Percentiles rank a stretch among this genome's conserved stretches.
These are phyloP conservation scores for Stenogyne calaminthoides DNA, from an alignment of 305 asterid species.

Conservation along the genomic window DNA sequence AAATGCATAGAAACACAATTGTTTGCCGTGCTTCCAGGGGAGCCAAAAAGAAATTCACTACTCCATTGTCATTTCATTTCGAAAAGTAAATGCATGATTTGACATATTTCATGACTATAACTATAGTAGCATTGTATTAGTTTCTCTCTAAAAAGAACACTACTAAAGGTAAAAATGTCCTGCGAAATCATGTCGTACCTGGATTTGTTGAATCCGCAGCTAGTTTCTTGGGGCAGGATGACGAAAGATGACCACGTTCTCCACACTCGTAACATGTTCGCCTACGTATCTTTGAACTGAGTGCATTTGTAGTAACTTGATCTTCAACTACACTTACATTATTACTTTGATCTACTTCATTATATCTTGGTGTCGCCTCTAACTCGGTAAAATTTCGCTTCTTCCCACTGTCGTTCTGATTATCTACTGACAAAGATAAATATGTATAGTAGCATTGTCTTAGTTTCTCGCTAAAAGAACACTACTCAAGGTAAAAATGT, in stretches of 20 bases:
- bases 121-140: background rate
- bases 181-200: slow-evolving; percentile 30
- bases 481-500: slow-evolving; percentile 5
- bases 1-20: background rate
- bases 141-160: background rate
- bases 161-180: slow-evolving; percentile 2
- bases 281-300: slow-evolving; percentile 78
- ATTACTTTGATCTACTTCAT: slow-evolving; percentile 5
- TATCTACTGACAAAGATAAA: background rate
- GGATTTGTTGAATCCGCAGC: slow-evolving; percentile 42
- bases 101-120: background rate
- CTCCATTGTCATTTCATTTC: background rate
- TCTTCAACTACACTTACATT: slow-evolving; percentile 19
- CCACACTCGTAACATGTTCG: slow-evolving; percentile 93
- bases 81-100: background rate
- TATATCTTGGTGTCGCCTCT: slow-evolving; percentile 29
- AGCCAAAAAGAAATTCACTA: background rate
- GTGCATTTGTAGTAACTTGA: slow-evolving; percentile 30
- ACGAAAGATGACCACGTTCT: slow-evolving; percentile 85
- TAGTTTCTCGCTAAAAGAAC: background rate
- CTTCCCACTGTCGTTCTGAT: slow-evolving; percentile 24
- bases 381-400: slow-evolving; percentile 32
- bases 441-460: background rate
- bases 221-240: slow-evolving; percentile 74
- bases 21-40: background rate